Conservation (phyloP, 257 asterid species). For the Apocynum venetum region DNA sequence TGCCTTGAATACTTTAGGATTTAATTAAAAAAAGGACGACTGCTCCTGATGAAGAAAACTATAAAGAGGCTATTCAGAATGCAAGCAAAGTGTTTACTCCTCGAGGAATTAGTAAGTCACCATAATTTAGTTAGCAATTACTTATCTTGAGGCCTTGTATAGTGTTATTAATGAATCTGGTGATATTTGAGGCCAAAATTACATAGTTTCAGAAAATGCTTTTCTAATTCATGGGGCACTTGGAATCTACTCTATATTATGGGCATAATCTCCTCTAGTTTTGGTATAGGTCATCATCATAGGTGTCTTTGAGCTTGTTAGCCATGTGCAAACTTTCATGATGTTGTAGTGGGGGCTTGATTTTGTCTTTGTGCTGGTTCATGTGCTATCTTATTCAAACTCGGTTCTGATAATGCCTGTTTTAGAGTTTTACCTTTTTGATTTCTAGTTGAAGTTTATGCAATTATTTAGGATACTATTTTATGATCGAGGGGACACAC, state of each 20-base stretch:
- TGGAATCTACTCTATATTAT: neutral
- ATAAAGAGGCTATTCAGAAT: slow-evolving; percentile 91
- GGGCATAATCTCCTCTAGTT: neutral
- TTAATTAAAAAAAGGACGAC: slow-evolving; percentile 72
- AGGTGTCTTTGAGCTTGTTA: neutral
- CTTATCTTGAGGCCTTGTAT: neutral
- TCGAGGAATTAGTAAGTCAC: slow-evolving; percentile 79
- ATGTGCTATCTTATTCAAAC: neutral
- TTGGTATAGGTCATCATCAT: neutral
- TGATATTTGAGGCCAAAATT: neutral
- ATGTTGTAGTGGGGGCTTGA: too few relatives aligned
- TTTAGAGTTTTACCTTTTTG: neutral
- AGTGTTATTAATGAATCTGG: neutral
- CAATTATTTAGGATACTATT: neutral
- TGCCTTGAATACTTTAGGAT: slow-evolving; percentile 50
- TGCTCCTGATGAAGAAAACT: slow-evolving; percentile 85
- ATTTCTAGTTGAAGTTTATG: neutral
- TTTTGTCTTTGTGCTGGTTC: neutral
- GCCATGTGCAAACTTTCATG: neutral
- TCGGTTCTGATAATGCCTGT: neutral
- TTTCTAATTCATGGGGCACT: neutral
- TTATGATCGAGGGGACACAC: neutral
- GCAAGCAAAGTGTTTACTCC: slow-evolving; percentile 86
- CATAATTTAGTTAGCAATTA: neutral
- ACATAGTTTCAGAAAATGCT: neutral